Conservation (phyloP, 257 asterid species). For the Nicotiana otophora region DNA sequence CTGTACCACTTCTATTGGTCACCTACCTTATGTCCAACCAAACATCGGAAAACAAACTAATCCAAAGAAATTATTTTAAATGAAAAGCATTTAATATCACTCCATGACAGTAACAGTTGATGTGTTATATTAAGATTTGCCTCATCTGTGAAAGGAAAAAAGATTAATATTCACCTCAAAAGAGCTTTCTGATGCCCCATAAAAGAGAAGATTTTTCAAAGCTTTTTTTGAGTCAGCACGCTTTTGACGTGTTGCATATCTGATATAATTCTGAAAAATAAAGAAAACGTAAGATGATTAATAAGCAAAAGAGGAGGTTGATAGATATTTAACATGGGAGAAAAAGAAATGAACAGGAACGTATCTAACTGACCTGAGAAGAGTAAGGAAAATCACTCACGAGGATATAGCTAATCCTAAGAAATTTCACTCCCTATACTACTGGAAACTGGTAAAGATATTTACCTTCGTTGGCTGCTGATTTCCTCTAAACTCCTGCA, state of each 20-base stretch:
- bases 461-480: constrained; percentile 50
- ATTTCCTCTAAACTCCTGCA: constrained; percentile 49
- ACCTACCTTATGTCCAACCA: constrained; percentile 6
- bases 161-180: constrained; percentile 43
- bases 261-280: constrained; percentile 40
- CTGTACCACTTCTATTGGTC: not conserved
- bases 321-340: not conserved
- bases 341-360: not conserved
- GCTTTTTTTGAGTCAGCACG: constrained; percentile 63
- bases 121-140: not conserved
- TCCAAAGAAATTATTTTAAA: not conserved
- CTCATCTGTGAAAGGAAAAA: not conserved
- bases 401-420: not conserved
- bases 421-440: not conserved
- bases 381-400: not conserved
- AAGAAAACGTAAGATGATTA: not conserved
- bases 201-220: constrained; percentile 48
- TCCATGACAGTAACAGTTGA: not conserved
- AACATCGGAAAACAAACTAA: not conserved
- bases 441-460: constrained; percentile 4
- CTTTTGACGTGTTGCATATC: constrained; percentile 54
- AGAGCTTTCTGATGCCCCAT: constrained; percentile 34
- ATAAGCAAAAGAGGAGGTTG: not conserved
- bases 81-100: not conserved
- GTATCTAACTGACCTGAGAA: not conserved